Evolutionary conservation across 345 rosid genomes (phyloP).

Genomic region (Brassica incana): DNA sequence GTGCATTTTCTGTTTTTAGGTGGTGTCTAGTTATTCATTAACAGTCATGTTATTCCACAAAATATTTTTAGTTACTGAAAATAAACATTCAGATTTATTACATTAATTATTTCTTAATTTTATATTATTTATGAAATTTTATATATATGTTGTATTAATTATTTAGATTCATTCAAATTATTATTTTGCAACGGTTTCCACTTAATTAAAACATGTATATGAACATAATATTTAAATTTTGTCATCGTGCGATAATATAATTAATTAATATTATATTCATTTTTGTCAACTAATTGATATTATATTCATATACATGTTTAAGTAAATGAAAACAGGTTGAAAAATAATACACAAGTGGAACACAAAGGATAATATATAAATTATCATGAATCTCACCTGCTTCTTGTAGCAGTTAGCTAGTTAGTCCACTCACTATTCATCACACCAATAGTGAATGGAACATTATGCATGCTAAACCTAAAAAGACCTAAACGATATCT

Average conservation of each 20-base stretch:
- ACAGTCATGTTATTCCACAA: neutral
- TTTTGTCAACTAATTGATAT: no score
- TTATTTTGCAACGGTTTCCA: neutral
- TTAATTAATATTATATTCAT: neutral
- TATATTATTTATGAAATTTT: neutral
- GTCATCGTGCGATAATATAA: neutral
- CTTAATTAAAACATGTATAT: neutral
- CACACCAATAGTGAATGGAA: constrained; percentile 2
- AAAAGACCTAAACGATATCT: neutral
- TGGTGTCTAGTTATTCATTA: neutral
- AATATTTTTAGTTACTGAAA: neutral
- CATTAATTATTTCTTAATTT: neutral
- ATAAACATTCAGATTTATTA: neutral
- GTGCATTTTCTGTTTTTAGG: neutral
- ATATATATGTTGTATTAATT: neutral
- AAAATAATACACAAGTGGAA: neutral
- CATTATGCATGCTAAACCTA: neutral
- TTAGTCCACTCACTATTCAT: neutral
- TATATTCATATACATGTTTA: neutral
- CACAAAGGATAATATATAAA: neutral
- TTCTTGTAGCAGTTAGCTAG: neutral
- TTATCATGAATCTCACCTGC: constrained; percentile 13
- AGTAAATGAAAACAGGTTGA: neutral
- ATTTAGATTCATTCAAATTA: neutral
- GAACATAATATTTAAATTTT: neutral